phyloP scores from a whole-genome alignment of 225 moss, liverwort and hornwort species.

The Takakia lepidozioides region DNA sequence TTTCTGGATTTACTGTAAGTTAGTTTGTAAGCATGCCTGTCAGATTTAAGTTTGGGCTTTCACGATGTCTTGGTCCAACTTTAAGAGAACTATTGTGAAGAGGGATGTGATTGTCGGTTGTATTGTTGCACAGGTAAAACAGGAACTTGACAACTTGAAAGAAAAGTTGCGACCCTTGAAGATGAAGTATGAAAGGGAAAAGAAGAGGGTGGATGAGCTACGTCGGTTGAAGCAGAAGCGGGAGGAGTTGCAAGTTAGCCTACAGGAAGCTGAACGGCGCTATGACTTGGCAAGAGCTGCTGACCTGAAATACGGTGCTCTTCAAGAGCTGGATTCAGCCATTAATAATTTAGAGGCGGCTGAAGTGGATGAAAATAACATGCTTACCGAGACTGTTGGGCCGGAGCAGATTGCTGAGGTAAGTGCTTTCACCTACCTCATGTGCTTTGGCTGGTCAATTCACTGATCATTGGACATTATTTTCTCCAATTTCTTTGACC shows the following conservation, averaged over 20 bases:
- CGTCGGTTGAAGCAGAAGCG: conserved; percentile 76
- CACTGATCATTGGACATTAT: neutral
- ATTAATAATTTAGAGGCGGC: conserved; percentile 57
- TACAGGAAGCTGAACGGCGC: conserved; percentile 79
- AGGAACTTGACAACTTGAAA: conserved; percentile 59
- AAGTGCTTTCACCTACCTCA: too few species aligned
- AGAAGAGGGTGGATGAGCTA: conserved; percentile 75
- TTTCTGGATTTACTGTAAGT: too few species aligned
- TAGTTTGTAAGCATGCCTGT: too few species aligned
- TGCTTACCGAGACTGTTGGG: conserved; percentile 88
- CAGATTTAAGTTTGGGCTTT: too few species aligned
- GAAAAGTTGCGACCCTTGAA: conserved; percentile 72
- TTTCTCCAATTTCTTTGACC: neutral
- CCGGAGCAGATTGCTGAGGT: conserved; percentile 87
- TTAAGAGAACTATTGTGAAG: too few species aligned
- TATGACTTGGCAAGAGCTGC: conserved; percentile 96
- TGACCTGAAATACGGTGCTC: conserved; percentile 78
- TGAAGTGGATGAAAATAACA: conserved; percentile 88
- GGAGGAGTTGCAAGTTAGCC: conserved; percentile 58
- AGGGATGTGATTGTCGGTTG: too few species aligned
- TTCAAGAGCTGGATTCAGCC: conserved; percentile 64
- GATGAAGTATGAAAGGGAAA: conserved; percentile 92
- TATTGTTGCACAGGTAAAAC: conserved; percentile 21
- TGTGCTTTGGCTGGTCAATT: too few species aligned
- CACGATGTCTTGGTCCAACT: too few species aligned